Base-by-base conservation (phyloP, 169 alveolate species). In the Plasmodium vinckei region DNA sequence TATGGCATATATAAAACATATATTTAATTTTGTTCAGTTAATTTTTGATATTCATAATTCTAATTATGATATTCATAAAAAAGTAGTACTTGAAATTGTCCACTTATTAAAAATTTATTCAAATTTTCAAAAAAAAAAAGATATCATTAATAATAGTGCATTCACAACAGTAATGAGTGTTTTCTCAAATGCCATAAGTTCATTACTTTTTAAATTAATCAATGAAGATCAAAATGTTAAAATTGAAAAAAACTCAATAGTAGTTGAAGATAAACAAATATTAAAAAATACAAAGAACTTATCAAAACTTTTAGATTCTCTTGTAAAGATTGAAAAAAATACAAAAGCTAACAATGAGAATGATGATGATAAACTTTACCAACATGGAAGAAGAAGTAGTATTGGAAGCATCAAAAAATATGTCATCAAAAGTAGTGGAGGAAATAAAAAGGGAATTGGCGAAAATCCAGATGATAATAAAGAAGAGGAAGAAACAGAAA, bases 51-150 rank as follows among this genome's bases (percentile, higher is more conserved):
- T 70, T 53, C 87, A 70, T 33, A 60, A 72, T 12, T 69, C 73
- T 7, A 70, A 67, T 53, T 86, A 86, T 47, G 72, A 86, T 53
- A 25, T 86, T 17, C 73, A 86, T 49, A 86, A 86, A 54, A 86
- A 86, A 33, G 87, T 86, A 15, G 71, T 86, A 23, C 65, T 69
- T 23, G 91, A 86, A 59, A 71, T 70, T 19, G 71, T 70, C 59
- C 91, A 86, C 15, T 53, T 86, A 47, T 44, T 86, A 49, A 86
- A 70, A 64, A 64, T 86, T 3, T 57, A 70, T 6, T 33, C 73
- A 1, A 57, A 19, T 71, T 86, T 69, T 59, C 91, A 86, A 63
- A 86, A 86, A 61, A 70, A 73, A 54, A 86, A 70, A 64, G 91
- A 77, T 39, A 7, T 15, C 33, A 57, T 46, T 21, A 12, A 1